Evolutionary conservation across 495 filamentous ascomycete species (phyloP).

Genomic region (Aspergillus panamensis): DNA sequence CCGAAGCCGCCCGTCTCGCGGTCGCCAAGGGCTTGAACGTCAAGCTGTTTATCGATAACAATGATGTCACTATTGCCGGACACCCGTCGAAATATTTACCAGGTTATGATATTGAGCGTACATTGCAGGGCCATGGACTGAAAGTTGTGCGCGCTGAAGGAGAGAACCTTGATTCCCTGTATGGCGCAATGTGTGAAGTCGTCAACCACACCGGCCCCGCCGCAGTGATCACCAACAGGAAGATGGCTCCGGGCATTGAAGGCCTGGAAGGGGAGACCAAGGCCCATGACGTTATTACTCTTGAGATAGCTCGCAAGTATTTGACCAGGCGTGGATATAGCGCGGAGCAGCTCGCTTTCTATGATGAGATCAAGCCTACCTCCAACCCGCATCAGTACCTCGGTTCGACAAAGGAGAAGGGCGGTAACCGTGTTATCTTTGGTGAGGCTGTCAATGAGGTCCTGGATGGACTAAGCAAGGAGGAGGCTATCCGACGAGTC

Average conservation of each 20-base stretch:
- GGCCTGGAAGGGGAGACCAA: constrained; percentile 33
- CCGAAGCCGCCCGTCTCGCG: constrained; percentile 38
- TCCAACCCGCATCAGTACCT: constrained; percentile 36
- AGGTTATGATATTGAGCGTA: constrained; percentile 33
- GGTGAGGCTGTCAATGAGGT: constrained; percentile 39
- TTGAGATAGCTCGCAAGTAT: constrained; percentile 40
- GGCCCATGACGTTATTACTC: constrained; percentile 38
- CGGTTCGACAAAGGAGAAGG: constrained; percentile 36
- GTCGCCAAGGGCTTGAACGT: constrained; percentile 38
- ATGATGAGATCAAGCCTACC: constrained; percentile 37
- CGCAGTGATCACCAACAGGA: constrained; percentile 35
- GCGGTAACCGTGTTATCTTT: constrained; percentile 35
- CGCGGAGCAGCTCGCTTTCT: constrained; percentile 35
- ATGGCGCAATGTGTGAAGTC: constrained; percentile 31
- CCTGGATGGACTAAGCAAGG: constrained; percentile 36
- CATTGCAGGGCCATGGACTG: constrained; percentile 34
- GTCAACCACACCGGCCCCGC: constrained; percentile 34
- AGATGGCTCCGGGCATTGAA: constrained; percentile 38
- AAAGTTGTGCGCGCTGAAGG: constrained; percentile 35
- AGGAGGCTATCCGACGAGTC: constrained; percentile 37
- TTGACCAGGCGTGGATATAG: constrained; percentile 39
- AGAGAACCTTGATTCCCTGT: constrained; percentile 36
- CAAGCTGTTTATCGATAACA: constrained; percentile 43
- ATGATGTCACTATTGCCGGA: constrained; percentile 41
- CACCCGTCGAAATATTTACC: constrained; percentile 38